Evolutionary conservation across 108 stramenopile species (phyloP).

Genomic region (Epithemia pelagica): DNA sequence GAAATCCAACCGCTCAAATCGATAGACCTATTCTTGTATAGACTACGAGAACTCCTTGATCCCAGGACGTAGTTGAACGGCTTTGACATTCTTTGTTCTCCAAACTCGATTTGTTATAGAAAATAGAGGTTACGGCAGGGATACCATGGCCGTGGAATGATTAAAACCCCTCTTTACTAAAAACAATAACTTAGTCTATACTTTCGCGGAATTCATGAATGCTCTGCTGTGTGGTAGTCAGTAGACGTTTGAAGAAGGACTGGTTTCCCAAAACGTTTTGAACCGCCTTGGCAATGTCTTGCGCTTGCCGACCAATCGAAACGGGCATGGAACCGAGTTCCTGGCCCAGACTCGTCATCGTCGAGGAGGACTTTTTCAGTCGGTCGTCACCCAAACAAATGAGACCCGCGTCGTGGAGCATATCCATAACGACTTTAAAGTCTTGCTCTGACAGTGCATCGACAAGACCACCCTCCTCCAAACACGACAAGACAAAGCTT

Average conservation of each 20-base stretch:
- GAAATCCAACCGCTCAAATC: no score
- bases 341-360: neutral
- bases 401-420: neutral
- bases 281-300: conserved; percentile 58
- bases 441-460: neutral
- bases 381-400: neutral
- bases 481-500: neutral
- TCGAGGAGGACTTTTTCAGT: neutral
- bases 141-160: no score
- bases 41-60: no score
- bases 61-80: no score
- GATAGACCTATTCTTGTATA: no score
- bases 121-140: no score
- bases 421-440: neutral
- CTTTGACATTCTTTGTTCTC: no score
- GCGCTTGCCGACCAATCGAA: conserved; percentile 49
- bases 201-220: no score
- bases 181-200: no score
- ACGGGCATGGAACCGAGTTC: conserved; percentile 14
- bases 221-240: no score
- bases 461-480: neutral
- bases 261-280: conserved; percentile 16
- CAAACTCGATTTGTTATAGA: no score
- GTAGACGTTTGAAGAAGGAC: neutral
- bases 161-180: no score